Base-by-base conservation (phyloP, 2,329 filamentous ascomycete genomes). In the Monilinia fructigena region DNA sequence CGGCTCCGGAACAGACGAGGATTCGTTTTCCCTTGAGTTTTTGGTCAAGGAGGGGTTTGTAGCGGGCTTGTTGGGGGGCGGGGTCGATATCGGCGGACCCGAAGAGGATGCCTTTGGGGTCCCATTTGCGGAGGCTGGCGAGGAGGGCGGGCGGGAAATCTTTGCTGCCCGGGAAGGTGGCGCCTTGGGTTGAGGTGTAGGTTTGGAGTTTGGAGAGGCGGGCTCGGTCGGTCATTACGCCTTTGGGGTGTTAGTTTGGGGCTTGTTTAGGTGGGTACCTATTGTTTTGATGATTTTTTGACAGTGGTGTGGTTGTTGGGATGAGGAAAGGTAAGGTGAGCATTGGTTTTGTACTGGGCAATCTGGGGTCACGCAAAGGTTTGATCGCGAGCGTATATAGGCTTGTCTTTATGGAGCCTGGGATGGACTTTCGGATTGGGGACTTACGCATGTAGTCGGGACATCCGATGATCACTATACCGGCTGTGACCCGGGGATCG, bases 401-500 rank as follows among this genome's bases (percentile, higher is more conserved):
- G 12, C 1, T 12, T 26, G 20, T 3, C 45, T 23, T 23, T 26
- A 35, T 7, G 38, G 26, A n/a, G 11, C 10, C 20, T 8, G 14
- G 40, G 4, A 3, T 42, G 40, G 11, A 10, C 2, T 4, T 20
- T 42, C 18, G 14, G 26, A 42, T 20, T 8, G 14, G 18, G 23
- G 16, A 80, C 76, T 79, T 72, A 86, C 90, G 82, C 70, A 88
- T 86, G 73, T 91, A 97, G 78, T 99, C 94, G 0, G 93, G 92
- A 77, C 93, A 97, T 1, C 94, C 95, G 63, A 98, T 91, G 31
- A 97, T 84, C 3, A 91, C 83, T 10, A 96, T 87, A 0, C 86
- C 93, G 0, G 90, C 88, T n/a, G 83, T 88, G 65, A 98, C 85
- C 70, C 93, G 85, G 23, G 88, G 86, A 68, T 98, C 93, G 48